A percentile compares a stretch with the other conserved stretches of the same genome.
Evolutionary conservation across 2,329 filamentous ascomycete genomes (phyloP).

Genomic region (Elsinoe batatas): DNA sequence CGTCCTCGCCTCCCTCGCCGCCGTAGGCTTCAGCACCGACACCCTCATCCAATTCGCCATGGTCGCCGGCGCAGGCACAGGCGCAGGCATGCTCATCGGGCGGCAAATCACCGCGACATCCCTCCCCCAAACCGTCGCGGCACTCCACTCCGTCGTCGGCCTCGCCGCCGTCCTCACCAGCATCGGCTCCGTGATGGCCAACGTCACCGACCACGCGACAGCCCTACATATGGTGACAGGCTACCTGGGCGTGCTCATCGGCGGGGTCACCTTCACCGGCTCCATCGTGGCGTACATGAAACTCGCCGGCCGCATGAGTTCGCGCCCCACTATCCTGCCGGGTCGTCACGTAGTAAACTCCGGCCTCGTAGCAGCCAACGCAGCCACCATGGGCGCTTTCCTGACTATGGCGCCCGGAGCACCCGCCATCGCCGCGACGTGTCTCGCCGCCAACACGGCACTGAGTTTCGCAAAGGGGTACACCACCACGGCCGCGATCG

Average conservation of each 20-base stretch:
- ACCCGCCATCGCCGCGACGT: conserved; percentile 67
- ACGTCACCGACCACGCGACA: conserved; percentile 54
- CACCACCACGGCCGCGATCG: conserved; percentile 79
- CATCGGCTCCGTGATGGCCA: conserved; percentile 73
- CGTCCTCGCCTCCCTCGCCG: conserved; percentile 70
- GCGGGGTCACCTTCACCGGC: conserved; percentile 79
- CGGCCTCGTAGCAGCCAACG: conserved; percentile 62
- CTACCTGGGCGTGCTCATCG: conserved; percentile 74
- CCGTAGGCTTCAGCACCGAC: conserved; percentile 70
- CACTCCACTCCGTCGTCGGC: conserved; percentile 81
- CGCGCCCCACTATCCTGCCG: conserved; percentile 60
- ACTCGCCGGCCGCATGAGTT: conserved; percentile 72
- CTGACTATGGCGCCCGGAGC: conserved; percentile 71
- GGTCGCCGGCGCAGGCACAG: conserved; percentile 60
- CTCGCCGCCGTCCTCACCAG: conserved; percentile 81
- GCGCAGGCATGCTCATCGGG: conserved; percentile 66
- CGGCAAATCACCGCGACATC: conserved; percentile 81
- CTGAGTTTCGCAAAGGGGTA: conserved; percentile 79
- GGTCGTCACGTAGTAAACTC: conserved; percentile 69
- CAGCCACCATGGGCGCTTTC: conserved; percentile 76
- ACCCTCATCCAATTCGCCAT: conserved; percentile 70
- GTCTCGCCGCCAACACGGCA: conserved; percentile 63
- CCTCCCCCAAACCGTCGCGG: conserved; percentile 80
- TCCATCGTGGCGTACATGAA: conserved; percentile 86
- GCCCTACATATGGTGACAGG: conserved; percentile 77